Evolutionary conservation across 2,329 filamentous ascomycete species (phyloP), one percentile per base, ranked within the genome.

Genomic region (Endoconidiophora laricicola): DNA sequence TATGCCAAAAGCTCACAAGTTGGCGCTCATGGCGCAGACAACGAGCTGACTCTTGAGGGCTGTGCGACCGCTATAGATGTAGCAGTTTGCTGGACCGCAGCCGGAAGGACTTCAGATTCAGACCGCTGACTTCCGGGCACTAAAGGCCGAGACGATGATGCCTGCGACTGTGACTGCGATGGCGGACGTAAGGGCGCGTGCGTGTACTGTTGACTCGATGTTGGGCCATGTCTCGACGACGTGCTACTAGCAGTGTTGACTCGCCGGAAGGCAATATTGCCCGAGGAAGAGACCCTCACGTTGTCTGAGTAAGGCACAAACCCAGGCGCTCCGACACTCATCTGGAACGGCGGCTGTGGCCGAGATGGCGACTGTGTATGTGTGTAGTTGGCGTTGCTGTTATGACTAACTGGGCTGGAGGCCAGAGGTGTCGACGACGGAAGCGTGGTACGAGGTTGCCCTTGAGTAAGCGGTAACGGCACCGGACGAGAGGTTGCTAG

Each of bases 381-480:
- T 46, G n/a, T 18, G 33, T 22, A n/a, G 33, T 23, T n/a, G 16
- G 29, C 18, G 3, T 46, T 38, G 44, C 22, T 33, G 23, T 12
- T 20, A 10, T 29, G 26, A 10, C 26, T 29, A 10, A 10, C 26
- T 29, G 26, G 26, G 26, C 26, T 46, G 44, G 9, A 39, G 18
- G 10, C 18, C 23, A 9, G 26, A 7, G 44, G 44, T 18, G 20
- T 46, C 38, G 26, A 9, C n/a, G 23, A 9, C 7, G 44, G 44
- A 18, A 36, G 23, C 24, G 43, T 16, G 20, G 20, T 20, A 20
- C 29, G 24, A 38, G 44, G 22, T 9, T 37, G 36, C 23, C 44
- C 44, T 10, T 46, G 46, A 7, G 40, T 49, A 10, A 49, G 40
- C 18, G 39, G 46, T 20, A 38, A 26, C 16, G 46, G 40, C n/a